Evolutionary conservation across 2,329 filamentous ascomycete genomes (phyloP).

Genomic region (Pseudofabraea citricarpa): DNA sequence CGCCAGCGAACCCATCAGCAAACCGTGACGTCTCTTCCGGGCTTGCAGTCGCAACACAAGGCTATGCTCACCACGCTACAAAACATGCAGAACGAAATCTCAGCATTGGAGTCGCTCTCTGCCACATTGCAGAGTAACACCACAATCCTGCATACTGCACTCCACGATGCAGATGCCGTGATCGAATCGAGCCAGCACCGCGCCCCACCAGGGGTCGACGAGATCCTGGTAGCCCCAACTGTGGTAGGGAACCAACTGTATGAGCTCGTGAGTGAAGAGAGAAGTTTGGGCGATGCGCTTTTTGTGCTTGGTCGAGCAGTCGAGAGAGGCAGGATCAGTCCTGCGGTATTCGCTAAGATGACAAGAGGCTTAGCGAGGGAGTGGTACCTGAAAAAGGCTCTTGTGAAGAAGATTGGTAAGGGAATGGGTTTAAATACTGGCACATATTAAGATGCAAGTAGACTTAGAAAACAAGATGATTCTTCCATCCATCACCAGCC

Average conservation of each 20-base stretch:
- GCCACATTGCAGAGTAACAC: slow-evolving; percentile 72
- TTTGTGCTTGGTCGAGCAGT: slow-evolving; percentile 75
- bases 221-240: slow-evolving; percentile 87
- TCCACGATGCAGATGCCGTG: slow-evolving; percentile 73
- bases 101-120: slow-evolving; percentile 65
- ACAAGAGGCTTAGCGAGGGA: slow-evolving; percentile 71
- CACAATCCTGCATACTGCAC: slow-evolving; percentile 68
- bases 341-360: slow-evolving; percentile 73
- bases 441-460: slow-evolving; percentile 2
- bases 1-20: slow-evolving; percentile 66
- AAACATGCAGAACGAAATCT: slow-evolving; percentile 68
- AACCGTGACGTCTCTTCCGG: slow-evolving; percentile 68
- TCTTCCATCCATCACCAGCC: neutral
- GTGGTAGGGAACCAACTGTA: slow-evolving; percentile 93
- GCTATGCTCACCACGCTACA: slow-evolving; percentile 69
- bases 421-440: slow-evolving; percentile 61
- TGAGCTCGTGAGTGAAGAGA: slow-evolving; percentile 81
- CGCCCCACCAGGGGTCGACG: slow-evolving; percentile 74
- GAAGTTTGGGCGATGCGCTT: slow-evolving; percentile 79
- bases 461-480: slow-evolving; percentile 1
- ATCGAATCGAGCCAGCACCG: slow-evolving; percentile 69
- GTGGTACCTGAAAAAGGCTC: slow-evolving; percentile 78
- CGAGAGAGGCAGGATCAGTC: slow-evolving; percentile 65
- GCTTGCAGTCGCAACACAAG: slow-evolving; percentile 71
- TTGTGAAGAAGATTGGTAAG: slow-evolving; percentile 70